Evolutionary conservation across 2,329 filamentous ascomycete genomes (phyloP), one percentile per base, ranked within the genome.

Genomic region (Alternaria brassicae): DNA sequence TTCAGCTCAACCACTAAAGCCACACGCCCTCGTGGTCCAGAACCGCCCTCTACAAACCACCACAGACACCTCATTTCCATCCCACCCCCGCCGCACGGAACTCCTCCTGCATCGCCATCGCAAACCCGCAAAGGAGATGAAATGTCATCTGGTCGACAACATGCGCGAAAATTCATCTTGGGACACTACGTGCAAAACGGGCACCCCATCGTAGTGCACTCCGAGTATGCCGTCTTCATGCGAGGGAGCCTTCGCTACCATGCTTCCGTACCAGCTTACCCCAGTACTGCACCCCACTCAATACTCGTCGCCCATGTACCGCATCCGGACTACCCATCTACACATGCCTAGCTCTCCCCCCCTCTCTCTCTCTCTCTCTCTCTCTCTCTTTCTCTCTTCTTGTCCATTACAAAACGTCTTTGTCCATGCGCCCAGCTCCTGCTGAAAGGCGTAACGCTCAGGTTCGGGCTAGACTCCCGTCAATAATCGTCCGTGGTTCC

Each of bases 1-100:
- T 41, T 56, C 57, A 57, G 57, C 57, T 60, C 57, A 44, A 53
- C 55, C 55, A 55, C 53, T 50, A 19, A 56, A 56, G 53, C 56
- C 60, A 58, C 56, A 56, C 45, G n/a, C 30, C 36, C 34, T 48
- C 23, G 56, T 48, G 53, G 58, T 58, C 58, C 53, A 60, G 53
- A 60, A 39, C 40, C 34, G 32, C 57, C 57, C 53, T 41, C 27
- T 41, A 32, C 21, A 39, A 10, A 17, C 27, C 3, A 34, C 32
- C 27, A 27, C 37, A 19, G 40, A 28, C 36, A 44, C 15, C 37
- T 56, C 57, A 55, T 62, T 57, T 60, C 45, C 27, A 57, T 60
- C 28, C 25, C 56, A 45, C 28, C 44, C 27, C 37, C 19, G 17
- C 47, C 21, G 60, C 60, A 60, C 60, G 42, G 53, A 53, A 42